A percentile compares a stretch with the other conserved stretches of the same genome.
Evolutionary conservation across 352 stramenopile species (phyloP).

Genomic region (Phytophthora crassamura): DNA sequence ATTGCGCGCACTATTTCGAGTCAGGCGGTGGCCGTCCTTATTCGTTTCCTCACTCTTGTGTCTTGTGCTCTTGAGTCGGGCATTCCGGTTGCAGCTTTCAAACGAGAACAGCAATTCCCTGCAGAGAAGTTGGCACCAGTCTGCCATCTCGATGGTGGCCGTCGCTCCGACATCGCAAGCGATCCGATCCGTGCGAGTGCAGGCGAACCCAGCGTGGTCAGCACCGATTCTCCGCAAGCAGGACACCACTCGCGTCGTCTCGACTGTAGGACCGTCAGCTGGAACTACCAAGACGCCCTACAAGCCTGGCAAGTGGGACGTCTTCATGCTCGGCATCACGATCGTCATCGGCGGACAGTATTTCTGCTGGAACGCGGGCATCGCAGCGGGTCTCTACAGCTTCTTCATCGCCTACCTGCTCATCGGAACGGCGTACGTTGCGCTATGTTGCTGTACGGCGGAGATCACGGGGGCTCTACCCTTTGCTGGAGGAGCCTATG

Average conservation of each 20-base stretch:
- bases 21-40: too few relatives aligned
- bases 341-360: constrained; percentile 65
- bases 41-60: too few relatives aligned
- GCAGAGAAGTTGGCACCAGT: background rate
- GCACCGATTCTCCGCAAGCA: constrained; percentile 1
- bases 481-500: constrained; percentile 54
- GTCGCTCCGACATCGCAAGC: constrained; percentile 13
- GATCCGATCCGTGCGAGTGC: constrained; percentile 19
- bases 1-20: too few relatives aligned
- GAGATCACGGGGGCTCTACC: constrained; percentile 55
- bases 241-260: background rate
- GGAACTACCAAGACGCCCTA: constrained; percentile 12
- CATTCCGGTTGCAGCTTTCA: too few relatives aligned
- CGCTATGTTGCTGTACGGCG: constrained; percentile 48
- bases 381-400: constrained; percentile 48
- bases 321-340: constrained; percentile 60
- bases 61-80: too few relatives aligned
- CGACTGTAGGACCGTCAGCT: background rate
- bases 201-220: background rate
- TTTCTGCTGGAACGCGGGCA: constrained; percentile 56
- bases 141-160: constrained; percentile 15
- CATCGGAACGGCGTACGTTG: constrained; percentile 46
- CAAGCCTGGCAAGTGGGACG: constrained; percentile 39
- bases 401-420: constrained; percentile 50
- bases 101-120: too few relatives aligned